Percentiles rank a stretch among this genome's conserved stretches.
These are phyloP conservation scores for Penicillium brasilianum DNA, from an alignment of 2,329 filamentous ascomycete genomes.

Conservation along the genomic window DNA sequence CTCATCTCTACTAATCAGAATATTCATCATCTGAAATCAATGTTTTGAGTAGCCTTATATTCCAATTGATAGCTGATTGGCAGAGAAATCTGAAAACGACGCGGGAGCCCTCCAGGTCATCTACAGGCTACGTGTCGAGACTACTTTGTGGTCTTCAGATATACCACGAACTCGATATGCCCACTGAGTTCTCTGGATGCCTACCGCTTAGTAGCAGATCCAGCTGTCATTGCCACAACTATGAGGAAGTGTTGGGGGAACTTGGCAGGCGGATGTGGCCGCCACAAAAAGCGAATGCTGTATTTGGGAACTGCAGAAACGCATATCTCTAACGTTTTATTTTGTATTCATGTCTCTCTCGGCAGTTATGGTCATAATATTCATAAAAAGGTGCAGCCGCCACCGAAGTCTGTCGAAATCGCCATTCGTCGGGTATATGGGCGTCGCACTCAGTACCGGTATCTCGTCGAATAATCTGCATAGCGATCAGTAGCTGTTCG, in stretches of 20 bases:
- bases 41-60: background rate
- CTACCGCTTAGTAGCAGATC: background rate
- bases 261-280: background rate
- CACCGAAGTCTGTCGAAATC: conserved; percentile 7
- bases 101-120: background rate
- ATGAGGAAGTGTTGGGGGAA: background rate
- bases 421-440: background rate
- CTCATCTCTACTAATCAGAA: background rate
- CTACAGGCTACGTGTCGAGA: background rate
- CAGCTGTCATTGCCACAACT: background rate
- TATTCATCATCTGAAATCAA: background rate
- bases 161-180: background rate
- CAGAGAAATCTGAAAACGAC: background rate
- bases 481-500: conserved; percentile 9
- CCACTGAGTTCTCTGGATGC: background rate
- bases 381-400: conserved; percentile 21
- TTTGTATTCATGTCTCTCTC: conserved; percentile 5
- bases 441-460: conserved; percentile 60
- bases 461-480: conserved; percentile 68
- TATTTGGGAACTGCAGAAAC: conserved; percentile 6
- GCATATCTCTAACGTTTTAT: conserved; percentile 4
- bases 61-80: background rate
- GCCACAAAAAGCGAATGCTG: conserved; percentile 1
- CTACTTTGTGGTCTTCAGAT: background rate
- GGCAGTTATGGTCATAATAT: conserved; percentile 24